Conservation (phyloP, 768 basidiomycete genomes). For the Rubroboletus satanas region DNA sequence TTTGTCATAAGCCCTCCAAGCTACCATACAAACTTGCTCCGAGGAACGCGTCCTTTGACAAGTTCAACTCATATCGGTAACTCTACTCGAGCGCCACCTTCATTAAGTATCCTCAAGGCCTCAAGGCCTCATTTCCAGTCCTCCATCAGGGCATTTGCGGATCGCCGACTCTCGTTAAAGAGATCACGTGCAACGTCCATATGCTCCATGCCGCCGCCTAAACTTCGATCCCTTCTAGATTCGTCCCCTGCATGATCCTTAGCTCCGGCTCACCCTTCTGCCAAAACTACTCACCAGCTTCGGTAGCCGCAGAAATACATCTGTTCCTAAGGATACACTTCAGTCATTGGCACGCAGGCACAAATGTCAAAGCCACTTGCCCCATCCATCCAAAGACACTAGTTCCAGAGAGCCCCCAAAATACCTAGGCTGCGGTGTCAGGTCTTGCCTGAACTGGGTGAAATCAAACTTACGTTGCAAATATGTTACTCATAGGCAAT, state of each 20-base stretch:
- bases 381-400: slow-evolving; percentile 80
- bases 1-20: not conserved
- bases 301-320: slow-evolving; percentile 77
- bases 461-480: slow-evolving; percentile 57
- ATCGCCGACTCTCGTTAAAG: slow-evolving; percentile 7
- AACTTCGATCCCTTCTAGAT: slow-evolving; percentile 79
- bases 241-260: slow-evolving; percentile 59
- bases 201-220: slow-evolving; percentile 27
- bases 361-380: slow-evolving; percentile 40
- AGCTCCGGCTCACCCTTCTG: not conserved
- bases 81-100: not conserved
- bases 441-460: not conserved
- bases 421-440: slow-evolving; percentile 45
- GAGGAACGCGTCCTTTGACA: not conserved
- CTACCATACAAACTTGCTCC: not conserved
- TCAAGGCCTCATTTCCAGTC: slow-evolving; percentile 10
- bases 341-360: not conserved
- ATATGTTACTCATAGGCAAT: slow-evolving; percentile 86
- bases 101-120: not conserved
- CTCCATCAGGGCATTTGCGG: not conserved
- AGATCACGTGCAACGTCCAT: not conserved
- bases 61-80: not conserved
- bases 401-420: slow-evolving; percentile 80
- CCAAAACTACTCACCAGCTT: slow-evolving; percentile 55
- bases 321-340: slow-evolving; percentile 53